Evolutionary conservation across 2,329 filamentous ascomycete genomes (phyloP).

Genomic region (Ascochyta koolunga): DNA sequence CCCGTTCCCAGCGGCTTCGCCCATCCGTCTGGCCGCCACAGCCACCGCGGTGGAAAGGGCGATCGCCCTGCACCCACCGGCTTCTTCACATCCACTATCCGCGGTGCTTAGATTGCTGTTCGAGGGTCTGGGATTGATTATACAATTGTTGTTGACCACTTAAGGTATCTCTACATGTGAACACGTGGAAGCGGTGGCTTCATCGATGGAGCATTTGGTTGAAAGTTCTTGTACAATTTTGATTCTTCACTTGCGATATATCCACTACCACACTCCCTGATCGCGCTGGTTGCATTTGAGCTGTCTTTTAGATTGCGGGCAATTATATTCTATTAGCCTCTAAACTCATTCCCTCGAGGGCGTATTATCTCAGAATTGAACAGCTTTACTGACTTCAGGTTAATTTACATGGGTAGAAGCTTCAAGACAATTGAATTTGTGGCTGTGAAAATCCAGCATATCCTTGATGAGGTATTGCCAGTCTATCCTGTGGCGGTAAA

Average conservation of each 20-base stretch:
- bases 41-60: constrained; percentile 3
- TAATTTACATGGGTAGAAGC: too few relatives aligned
- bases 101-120: constrained; percentile 5
- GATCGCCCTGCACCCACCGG: neutral
- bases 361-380: too few relatives aligned
- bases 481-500: too few relatives aligned
- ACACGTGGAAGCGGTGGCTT: neutral
- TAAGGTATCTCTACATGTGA: neutral
- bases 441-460: too few relatives aligned
- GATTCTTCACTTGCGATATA: neutral
- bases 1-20: too few relatives aligned
- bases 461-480: too few relatives aligned
- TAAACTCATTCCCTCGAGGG: too few relatives aligned
- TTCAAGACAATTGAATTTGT: too few relatives aligned
- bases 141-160: neutral
- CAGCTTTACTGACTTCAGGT: too few relatives aligned
- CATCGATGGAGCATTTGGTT: neutral
- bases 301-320: neutral
- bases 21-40: neutral
- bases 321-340: neutral
- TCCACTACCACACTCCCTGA: constrained; percentile 11
- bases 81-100: constrained; percentile 9
- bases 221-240: constrained; percentile 6
- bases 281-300: constrained; percentile 6
- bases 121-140: neutral